Conservation (phyloP, 345 rosid genomes). For the Eutrema japonicum region DNA sequence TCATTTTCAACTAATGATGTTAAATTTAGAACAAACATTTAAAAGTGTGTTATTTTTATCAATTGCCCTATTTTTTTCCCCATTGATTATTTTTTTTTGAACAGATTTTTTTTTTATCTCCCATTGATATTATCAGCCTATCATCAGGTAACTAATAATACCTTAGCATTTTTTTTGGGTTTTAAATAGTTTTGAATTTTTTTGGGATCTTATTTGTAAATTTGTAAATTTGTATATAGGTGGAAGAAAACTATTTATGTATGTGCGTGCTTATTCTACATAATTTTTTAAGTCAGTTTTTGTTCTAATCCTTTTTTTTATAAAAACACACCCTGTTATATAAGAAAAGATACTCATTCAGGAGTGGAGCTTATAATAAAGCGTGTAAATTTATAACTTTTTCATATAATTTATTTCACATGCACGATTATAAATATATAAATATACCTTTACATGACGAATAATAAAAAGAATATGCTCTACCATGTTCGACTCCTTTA, state of each 20-base stretch:
- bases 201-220: background rate
- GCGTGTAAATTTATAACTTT: slow-evolving; percentile 4
- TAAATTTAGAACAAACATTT: too few relatives aligned
- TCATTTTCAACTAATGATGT: too few relatives aligned
- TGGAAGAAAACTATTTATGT: background rate
- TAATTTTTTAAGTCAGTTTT: background rate
- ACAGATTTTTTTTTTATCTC: background rate
- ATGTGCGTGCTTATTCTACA: background rate
- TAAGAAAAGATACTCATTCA: slow-evolving; percentile 17
- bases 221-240: background rate
- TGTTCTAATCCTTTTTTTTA: background rate
- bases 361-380: slow-evolving; percentile 26
- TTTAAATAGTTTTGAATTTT: too few relatives aligned
- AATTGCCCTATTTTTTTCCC: too few relatives aligned
- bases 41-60: too few relatives aligned
- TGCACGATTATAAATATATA: slow-evolving; percentile 10
- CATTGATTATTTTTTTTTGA: too few relatives aligned
- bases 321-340: background rate
- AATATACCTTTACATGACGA: slow-evolving; percentile 23
- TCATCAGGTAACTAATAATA: too few relatives aligned
- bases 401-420: slow-evolving; percentile 8
- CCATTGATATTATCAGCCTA: too few relatives aligned
- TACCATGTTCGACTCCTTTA: slow-evolving; percentile 26
- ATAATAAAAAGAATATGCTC: slow-evolving; percentile 43
- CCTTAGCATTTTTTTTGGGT: too few relatives aligned